Percentiles rank a stretch among this genome's conserved stretches.
Evolutionary conservation across 768 basidiomycete genomes (phyloP).

Genomic region (Leccinellum luteum): DNA sequence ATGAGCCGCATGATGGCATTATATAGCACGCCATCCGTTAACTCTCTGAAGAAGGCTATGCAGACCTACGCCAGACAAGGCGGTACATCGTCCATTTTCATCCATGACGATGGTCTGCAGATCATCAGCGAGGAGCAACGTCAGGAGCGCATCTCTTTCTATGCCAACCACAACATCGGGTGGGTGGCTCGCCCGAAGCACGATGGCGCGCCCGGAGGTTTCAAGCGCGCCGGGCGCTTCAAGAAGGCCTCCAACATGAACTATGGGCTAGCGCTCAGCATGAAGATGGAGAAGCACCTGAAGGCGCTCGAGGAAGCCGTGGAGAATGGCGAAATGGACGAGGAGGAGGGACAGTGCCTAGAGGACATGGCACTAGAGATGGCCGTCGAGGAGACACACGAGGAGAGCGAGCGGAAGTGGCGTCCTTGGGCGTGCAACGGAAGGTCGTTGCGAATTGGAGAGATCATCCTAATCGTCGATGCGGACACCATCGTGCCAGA

Average conservation of each 20-base stretch:
- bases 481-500: conserved; percentile 86
- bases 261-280: conserved; percentile 53
- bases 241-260: conserved; percentile 96
- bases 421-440: conserved; percentile 79
- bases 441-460: conserved; percentile 71
- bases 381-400: conserved; percentile 71
- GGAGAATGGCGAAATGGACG: conserved; percentile 38
- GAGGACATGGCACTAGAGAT: conserved; percentile 71
- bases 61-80: conserved; percentile 67
- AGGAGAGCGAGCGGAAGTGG: conserved; percentile 56
- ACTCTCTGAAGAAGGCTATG: conserved; percentile 63
- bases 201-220: conserved; percentile 19
- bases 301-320: conserved; percentile 46
- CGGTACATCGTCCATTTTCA: conserved; percentile 52
- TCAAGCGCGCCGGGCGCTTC: conserved; percentile 67
- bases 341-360: conserved; percentile 38
- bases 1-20: not conserved
- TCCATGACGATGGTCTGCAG: conserved; percentile 64
- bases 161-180: conserved; percentile 55
- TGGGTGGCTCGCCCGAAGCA: conserved; percentile 62
- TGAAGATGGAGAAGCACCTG: conserved; percentile 36
- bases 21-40: conserved; percentile 67
- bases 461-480: conserved; percentile 82
- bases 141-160: conserved; percentile 48
- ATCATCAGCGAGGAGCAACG: conserved; percentile 46